A percentile compares a stretch with the other conserved stretches of the same genome.
phyloP scores from a whole-genome alignment of 345 rosid species.

The Populus ilicifolia region DNA sequence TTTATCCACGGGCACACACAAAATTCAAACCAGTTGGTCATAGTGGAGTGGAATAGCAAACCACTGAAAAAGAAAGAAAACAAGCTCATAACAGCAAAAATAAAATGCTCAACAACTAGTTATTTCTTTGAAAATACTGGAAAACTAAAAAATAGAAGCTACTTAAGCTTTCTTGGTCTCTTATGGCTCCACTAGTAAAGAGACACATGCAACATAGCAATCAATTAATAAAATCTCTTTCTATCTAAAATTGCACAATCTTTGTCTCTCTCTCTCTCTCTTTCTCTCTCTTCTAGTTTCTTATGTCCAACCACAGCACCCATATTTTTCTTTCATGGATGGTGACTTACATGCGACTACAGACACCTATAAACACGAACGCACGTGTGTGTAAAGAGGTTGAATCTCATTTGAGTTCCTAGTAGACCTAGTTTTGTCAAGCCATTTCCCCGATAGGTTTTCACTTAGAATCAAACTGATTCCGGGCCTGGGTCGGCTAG shows the following conservation, averaged over 20 bases:
- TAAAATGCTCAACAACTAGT: background rate
- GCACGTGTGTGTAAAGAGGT: too few species aligned
- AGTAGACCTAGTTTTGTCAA: too few species aligned
- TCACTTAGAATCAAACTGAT: too few species aligned
- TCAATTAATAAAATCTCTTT: background rate
- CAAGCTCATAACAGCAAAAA: background rate
- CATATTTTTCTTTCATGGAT: background rate
- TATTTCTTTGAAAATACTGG: background rate
- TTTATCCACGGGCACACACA: background rate
- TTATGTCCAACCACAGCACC: constrained; percentile 15
- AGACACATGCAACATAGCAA: background rate
- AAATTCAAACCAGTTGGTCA: background rate
- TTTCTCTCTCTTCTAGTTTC: constrained; percentile 9
- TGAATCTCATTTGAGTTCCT: too few species aligned
- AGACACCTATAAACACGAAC: background rate
- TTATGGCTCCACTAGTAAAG: background rate
- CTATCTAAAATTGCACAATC: background rate
- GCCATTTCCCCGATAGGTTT: too few species aligned
- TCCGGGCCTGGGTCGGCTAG: too few species aligned
- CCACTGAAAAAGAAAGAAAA: too few species aligned
- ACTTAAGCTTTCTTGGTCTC: background rate
- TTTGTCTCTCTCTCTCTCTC: background rate
- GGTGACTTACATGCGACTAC: constrained; percentile 12
- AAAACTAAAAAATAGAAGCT: background rate
- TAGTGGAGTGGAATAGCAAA: background rate